Conservation (phyloP, 768 basidiomycete species). For the Boletus subparvulus region DNA sequence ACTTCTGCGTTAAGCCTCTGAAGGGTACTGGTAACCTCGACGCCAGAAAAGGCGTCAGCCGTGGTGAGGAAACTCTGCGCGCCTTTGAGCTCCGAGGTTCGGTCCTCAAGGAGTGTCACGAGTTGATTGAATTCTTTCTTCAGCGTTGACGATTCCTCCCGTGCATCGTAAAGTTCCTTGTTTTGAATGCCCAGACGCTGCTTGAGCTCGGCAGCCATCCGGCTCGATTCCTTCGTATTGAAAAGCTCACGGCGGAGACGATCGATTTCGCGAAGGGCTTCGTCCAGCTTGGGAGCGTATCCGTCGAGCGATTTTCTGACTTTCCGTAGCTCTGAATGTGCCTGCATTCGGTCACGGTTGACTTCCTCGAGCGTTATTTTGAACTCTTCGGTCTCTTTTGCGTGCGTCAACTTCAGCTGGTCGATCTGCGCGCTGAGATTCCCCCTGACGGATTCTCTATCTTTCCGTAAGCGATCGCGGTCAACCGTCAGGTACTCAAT, state of each 20-base stretch:
- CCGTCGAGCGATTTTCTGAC: constrained; percentile 19
- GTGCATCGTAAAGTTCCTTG: constrained; percentile 22
- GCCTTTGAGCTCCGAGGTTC: constrained; percentile 45
- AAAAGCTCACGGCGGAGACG: constrained; percentile 17
- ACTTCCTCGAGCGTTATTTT: constrained; percentile 28
- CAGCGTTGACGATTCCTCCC: constrained; percentile 29
- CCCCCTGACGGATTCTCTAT: constrained; percentile 18
- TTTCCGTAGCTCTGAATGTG: constrained; percentile 23
- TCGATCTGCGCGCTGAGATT: constrained; percentile 25
- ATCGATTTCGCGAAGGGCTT: constrained; percentile 18
- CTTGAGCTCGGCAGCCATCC: constrained; percentile 12
- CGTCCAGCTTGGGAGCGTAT: constrained; percentile 19
- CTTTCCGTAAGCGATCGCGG: constrained; percentile 26
- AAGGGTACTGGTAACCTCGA: constrained; percentile 46
- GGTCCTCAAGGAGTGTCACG: constrained; percentile 35
- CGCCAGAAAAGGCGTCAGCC: constrained; percentile 42
- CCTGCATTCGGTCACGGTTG: constrained; percentile 18
- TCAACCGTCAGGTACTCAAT: constrained; percentile 22
- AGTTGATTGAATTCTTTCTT: constrained; percentile 31
- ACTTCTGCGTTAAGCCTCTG: constrained; percentile 48
- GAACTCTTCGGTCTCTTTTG: constrained; percentile 16
- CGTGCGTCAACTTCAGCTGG: constrained; percentile 13
- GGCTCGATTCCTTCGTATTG: constrained; percentile 9
- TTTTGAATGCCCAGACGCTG: constrained; percentile 19
- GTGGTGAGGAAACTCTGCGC: constrained; percentile 47